A percentile compares a stretch with the other conserved stretches of the same genome.
Conservation (phyloP, 2,329 filamentous ascomycete genomes). For the Aspergillus novofumigatus region DNA sequence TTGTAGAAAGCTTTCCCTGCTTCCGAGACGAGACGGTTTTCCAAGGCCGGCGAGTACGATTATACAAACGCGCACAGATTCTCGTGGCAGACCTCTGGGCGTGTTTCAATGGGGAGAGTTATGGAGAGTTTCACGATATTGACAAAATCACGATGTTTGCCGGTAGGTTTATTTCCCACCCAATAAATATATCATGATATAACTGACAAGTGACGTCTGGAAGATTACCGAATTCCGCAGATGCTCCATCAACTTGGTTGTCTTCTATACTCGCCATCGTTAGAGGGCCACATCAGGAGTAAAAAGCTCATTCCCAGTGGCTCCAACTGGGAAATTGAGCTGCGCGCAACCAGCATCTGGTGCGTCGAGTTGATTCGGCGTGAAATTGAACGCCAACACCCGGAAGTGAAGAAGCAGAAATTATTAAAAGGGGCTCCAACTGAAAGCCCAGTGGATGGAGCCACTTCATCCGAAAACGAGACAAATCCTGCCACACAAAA, state of each 20-base stretch:
- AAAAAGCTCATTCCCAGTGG: conserved; percentile 66
- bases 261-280: conserved; percentile 74
- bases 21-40: conserved; percentile 79
- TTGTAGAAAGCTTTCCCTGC: conserved; percentile 76
- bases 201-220: not conserved
- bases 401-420: conserved; percentile 51
- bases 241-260: conserved; percentile 81
- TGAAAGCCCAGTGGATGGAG: not conserved
- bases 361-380: conserved; percentile 82
- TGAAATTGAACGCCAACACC: conserved; percentile 71
- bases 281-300: conserved; percentile 66
- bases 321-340: conserved; percentile 75
- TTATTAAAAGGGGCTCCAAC: not conserved
- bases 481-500: conserved; percentile 13
- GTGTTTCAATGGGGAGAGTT: conserved; percentile 77
- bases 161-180: conserved; percentile 35
- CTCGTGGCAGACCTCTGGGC: conserved; percentile 96
- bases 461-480: conserved; percentile 7
- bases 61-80: conserved; percentile 94
- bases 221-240: conserved; percentile 92
- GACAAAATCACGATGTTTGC: conserved; percentile 98
- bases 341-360: conserved; percentile 93
- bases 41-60: conserved; percentile 68
- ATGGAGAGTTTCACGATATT: conserved; percentile 82
- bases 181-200: not conserved